Base-by-base conservation (phyloP, 2,329 filamentous ascomycete species). In the Helotiales sp. region DNA sequence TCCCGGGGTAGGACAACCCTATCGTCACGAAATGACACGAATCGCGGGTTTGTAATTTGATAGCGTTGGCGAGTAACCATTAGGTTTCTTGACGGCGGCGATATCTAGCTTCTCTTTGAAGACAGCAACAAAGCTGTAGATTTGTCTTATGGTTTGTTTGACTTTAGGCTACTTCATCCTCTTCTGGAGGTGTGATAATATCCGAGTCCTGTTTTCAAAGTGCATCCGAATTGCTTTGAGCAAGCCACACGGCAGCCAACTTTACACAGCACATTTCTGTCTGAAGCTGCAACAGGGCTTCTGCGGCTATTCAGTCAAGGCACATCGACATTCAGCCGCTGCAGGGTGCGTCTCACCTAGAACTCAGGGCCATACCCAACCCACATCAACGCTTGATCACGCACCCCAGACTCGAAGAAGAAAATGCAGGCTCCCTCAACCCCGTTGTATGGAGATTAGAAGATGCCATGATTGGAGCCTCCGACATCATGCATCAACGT, bases 261-360 rank as follows among this genome's bases (percentile, higher is more conserved):
- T 55, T 55, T 34, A 55, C 52, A 55, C n/a, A 22, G 30, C 52
- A 8, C 52, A 55, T 34, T 32, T 15, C 20, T 34, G 15, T 55
- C 30, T 32, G 52, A 34, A 15, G 17, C 52, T 55, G 52, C 28
- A 34, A 55, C 34, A 34, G 28, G 30, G 34, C 52, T n/a, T 26
- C n/a, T 7, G 52, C 34, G 28, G 52, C 52, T 55, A 34, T 2
- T 34, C 30, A 11, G 8, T 30, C 28, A 54, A 43, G 22, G 49
- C 49, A 52, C 49, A 52, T 11, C 4, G 24, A 30, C 30, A 55
- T 34, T 55, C 17, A 55, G 52, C 30, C 30, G 30, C 52, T 55
- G 52, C 52, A 55, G 52, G n/a, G 20, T 55, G 52, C 52, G 52
- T 55, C 52, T 34, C 52, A 55, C n/a, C 52, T 30, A 11, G 30